A percentile compares a stretch with the other conserved stretches of the same genome.
These are phyloP conservation scores for Athelia psychrophila DNA, from an alignment of 1,284 basidiomycete species.

Conservation along the genomic window DNA sequence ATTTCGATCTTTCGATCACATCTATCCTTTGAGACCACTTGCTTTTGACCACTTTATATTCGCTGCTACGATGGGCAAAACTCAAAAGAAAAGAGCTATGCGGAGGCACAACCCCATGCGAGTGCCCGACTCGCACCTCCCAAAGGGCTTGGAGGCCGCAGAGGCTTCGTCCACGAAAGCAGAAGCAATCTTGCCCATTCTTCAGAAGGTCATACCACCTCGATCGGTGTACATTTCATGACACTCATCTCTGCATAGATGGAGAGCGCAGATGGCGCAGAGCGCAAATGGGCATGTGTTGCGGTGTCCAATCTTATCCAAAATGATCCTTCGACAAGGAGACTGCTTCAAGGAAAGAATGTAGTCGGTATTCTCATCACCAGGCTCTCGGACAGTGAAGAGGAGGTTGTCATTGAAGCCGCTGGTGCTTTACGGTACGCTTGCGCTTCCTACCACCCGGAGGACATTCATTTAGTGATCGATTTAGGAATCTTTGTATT, in stretches of 20 bases:
- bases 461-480: conserved; percentile 2
- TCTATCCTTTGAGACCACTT: too few relatives aligned
- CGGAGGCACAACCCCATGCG: conserved; percentile 88
- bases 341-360: conserved; percentile 88
- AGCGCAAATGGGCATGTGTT: conserved; percentile 91
- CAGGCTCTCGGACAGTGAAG: conserved; percentile 78
- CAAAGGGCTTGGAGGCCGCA: conserved; percentile 71
- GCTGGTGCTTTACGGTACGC: conserved; percentile 77
- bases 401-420: conserved; percentile 86
- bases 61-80: conserved; percentile 71
- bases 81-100: conserved; percentile 78
- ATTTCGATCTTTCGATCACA: not conserved
- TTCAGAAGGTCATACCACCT: conserved; percentile 67
- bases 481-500: conserved; percentile 82
- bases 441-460: not conserved
- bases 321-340: conserved; percentile 82
- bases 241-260: conserved; percentile 46
- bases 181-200: conserved; percentile 78
- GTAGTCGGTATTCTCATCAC: conserved; percentile 85
- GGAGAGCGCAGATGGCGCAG: conserved; percentile 68
- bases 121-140: conserved; percentile 87
- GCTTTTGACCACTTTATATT: not conserved
- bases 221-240: conserved; percentile 1
- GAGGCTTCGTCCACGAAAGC: conserved; percentile 70
- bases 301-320: conserved; percentile 89